These are phyloP conservation scores for Fusarium equiseti DNA, from an alignment of 2,329 filamentous ascomycete species.

Conservation along the genomic window DNA sequence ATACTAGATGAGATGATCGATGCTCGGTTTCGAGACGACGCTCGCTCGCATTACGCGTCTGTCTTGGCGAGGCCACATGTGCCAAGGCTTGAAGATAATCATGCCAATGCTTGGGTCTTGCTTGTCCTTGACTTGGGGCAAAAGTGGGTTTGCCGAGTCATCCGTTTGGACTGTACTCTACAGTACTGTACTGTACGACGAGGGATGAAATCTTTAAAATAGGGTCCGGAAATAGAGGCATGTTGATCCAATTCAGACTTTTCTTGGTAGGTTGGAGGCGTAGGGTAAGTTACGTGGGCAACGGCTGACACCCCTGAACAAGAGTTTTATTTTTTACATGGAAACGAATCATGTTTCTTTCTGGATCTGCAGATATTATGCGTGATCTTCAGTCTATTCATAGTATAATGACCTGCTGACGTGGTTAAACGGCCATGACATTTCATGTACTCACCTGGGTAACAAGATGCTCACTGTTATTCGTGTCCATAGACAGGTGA, in stretches of 20 bases:
- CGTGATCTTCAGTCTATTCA: not conserved
- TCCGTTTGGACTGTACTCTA: conserved; percentile 3
- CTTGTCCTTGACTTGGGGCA: not conserved
- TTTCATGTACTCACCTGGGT: not conserved
- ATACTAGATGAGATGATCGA: not conserved
- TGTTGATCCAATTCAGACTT: not conserved
- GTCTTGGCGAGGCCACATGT: conserved; percentile 22
- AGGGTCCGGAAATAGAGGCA: conserved; percentile 20
- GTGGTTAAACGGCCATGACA: not conserved
- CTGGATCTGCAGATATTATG: not conserved
- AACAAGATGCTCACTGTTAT: not conserved
- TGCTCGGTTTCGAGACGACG: conserved; percentile 1
- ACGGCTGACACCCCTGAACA: not conserved
- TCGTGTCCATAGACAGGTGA: not conserved
- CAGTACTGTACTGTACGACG: not conserved
- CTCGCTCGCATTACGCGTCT: conserved; percentile 16
- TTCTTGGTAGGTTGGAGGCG: not conserved
- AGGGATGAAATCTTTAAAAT: not conserved
- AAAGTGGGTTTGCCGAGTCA: conserved; percentile 31
- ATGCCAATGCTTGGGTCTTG: conserved; percentile 4
- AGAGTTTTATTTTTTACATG: not conserved
- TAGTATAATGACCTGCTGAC: not conserved
- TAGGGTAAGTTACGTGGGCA: not conserved
- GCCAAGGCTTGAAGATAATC: conserved; percentile 32
- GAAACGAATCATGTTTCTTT: not conserved